These are phyloP conservation scores for Cylindrotheca closterium DNA, from an alignment of 108 stramenopile species.

Conservation along the genomic window DNA sequence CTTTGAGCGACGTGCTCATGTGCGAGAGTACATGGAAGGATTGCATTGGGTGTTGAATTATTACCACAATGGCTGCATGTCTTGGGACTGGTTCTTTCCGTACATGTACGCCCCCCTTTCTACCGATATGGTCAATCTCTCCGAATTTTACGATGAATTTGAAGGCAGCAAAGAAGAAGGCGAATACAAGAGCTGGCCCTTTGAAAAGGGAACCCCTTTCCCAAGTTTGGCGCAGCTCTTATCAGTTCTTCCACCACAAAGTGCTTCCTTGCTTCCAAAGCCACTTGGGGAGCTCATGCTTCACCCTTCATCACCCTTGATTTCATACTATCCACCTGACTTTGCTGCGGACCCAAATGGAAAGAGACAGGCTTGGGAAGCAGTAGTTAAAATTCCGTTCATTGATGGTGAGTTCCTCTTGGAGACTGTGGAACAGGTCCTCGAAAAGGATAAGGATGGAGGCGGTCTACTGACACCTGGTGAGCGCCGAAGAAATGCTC, in stretches of 20 bases:
- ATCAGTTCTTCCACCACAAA: slow-evolving; percentile 94
- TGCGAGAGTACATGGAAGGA: slow-evolving; percentile 88
- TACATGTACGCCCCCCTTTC: slow-evolving; percentile 92
- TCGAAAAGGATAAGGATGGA: slow-evolving; percentile 55
- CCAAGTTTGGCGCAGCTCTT: slow-evolving; percentile 93
- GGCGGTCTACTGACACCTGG: slow-evolving; percentile 51
- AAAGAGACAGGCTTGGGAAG: slow-evolving; percentile 95
- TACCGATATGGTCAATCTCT: slow-evolving; percentile 90
- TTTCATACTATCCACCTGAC: slow-evolving; percentile 85
- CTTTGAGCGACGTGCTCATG: slow-evolving; percentile 69
- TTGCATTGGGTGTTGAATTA: slow-evolving; percentile 94
- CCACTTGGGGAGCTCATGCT: slow-evolving; percentile 91
- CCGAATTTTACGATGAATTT: slow-evolving; percentile 71
- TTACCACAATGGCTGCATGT: slow-evolving; percentile 94
- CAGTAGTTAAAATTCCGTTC: slow-evolving; percentile 96
- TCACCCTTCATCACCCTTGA: slow-evolving; percentile 82
- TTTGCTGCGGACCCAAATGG: slow-evolving; percentile 85
- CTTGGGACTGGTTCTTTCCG: slow-evolving; percentile 98
- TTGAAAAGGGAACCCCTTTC: slow-evolving; percentile 82
- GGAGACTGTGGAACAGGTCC: slow-evolving; percentile 64
- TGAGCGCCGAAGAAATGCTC: slow-evolving; percentile 70
- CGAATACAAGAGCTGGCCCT: slow-evolving; percentile 66
- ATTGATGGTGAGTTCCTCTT: slow-evolving; percentile 87
- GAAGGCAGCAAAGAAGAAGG: slow-evolving; percentile 47
- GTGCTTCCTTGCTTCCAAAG: slow-evolving; percentile 83